These are phyloP conservation scores for Cystobasidiopsis lactophilus DNA, from an alignment of 768 basidiomycete genomes.

Conservation along the genomic window DNA sequence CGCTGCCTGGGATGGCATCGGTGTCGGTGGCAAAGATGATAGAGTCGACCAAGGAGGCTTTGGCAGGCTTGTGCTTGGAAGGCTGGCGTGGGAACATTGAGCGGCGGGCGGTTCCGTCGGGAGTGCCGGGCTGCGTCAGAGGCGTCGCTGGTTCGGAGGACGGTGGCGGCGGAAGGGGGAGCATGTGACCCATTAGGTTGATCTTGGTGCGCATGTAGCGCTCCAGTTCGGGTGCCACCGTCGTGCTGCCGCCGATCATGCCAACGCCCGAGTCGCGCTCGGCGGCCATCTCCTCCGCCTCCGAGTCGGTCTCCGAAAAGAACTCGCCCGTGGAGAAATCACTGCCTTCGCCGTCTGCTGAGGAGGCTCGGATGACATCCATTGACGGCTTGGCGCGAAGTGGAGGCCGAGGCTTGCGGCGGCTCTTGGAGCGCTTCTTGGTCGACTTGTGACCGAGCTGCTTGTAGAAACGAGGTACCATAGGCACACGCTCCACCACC, in stretches of 20 bases:
- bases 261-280: constrained; percentile 37
- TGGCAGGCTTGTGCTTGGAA: too few relatives aligned
- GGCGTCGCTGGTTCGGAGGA: too few relatives aligned
- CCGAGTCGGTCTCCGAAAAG: neutral
- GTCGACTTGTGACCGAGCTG: constrained; percentile 1
- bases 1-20: too few relatives aligned
- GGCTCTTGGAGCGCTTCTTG: neutral
- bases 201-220: constrained; percentile 91
- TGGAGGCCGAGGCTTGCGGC: neutral
- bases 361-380: neutral
- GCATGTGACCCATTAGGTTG: constrained; percentile 88
- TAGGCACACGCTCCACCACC: constrained; percentile 65
- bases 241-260: constrained; percentile 54
- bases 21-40: too few relatives aligned
- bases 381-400: neutral
- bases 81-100: too few relatives aligned
- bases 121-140: too few relatives aligned
- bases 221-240: constrained; percentile 66
- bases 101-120: too few relatives aligned
- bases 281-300: neutral
- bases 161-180: constrained; percentile 31
- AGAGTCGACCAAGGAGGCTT: too few relatives aligned
- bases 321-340: neutral
- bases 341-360: neutral
- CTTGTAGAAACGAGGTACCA: constrained; percentile 82